phyloP scores from a whole-genome alignment of 768 basidiomycete genomes.

The Psilocybe sp. region DNA sequence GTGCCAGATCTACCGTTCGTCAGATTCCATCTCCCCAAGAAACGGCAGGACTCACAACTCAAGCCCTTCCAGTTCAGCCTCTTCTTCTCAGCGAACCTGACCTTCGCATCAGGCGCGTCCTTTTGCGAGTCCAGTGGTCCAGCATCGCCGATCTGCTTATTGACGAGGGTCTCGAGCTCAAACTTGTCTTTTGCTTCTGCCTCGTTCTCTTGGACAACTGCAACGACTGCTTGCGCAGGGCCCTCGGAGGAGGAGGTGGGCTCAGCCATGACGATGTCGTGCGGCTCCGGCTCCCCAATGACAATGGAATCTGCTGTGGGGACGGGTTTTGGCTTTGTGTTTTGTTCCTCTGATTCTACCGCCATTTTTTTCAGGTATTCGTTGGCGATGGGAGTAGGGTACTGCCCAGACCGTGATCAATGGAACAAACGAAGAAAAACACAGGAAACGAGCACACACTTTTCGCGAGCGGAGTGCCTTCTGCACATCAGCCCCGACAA shows the following conservation, averaged over 20 bases:
- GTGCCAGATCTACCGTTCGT: conserved; percentile 39
- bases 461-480: conserved; percentile 67
- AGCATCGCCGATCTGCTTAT: conserved; percentile 33
- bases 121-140: conserved; percentile 24
- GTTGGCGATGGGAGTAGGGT: conserved; percentile 60
- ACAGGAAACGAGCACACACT: conserved; percentile 33
- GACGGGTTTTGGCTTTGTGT: conserved; percentile 20
- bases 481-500: conserved; percentile 51
- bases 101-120: conserved; percentile 68
- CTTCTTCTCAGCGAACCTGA: conserved; percentile 81
- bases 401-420: conserved; percentile 36
- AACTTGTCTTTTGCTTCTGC: not conserved
- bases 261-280: conserved; percentile 18
- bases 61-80: conserved; percentile 83
- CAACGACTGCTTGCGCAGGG: not conserved
- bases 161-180: conserved; percentile 21
- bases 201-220: not conserved
- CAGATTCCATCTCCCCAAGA: not conserved
- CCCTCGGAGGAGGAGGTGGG: conserved; percentile 4
- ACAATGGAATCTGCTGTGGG: conserved; percentile 24
- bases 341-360: conserved; percentile 25
- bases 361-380: conserved; percentile 58
- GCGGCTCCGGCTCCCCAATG: conserved; percentile 37
- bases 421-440: not conserved
- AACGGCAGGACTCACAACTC: conserved; percentile 55